phyloP scores from a whole-genome alignment of 1,284 basidiomycete genomes.

The Papiliotrema flavescens region DNA sequence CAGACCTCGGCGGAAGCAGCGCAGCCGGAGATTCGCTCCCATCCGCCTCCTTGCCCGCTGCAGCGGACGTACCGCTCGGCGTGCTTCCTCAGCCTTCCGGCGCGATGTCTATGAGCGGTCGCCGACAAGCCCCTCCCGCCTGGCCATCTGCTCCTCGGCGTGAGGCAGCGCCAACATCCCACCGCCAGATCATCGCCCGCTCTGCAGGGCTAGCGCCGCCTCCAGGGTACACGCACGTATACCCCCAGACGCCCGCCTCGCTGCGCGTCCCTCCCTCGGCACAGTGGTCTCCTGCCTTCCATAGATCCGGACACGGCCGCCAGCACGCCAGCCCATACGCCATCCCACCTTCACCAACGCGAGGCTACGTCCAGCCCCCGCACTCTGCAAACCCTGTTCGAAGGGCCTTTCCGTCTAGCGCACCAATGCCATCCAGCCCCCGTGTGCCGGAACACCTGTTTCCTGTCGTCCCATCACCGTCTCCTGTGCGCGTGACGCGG shows the following conservation, averaged over 20 bases:
- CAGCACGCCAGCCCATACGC: no score
- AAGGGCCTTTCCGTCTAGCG: neutral
- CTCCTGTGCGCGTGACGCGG: neutral
- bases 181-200: neutral
- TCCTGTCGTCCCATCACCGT: neutral
- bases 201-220: neutral
- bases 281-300: slow-evolving; percentile 8
- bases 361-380: neutral
- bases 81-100: no score
- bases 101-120: no score
- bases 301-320: slow-evolving; percentile 7
- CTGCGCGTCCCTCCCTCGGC: slow-evolving; percentile 12
- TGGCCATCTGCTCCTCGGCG: slow-evolving; percentile 18
- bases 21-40: no score
- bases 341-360: neutral
- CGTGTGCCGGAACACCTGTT: neutral
- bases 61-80: no score
- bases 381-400: neutral
- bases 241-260: slow-evolving; percentile 13
- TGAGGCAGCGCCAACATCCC: slow-evolving; percentile 1
- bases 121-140: no score
- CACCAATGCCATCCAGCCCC: neutral
- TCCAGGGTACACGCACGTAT: neutral
- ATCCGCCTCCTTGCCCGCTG: no score
- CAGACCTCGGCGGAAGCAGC: no score